Percentiles rank a stretch among this genome's conserved stretches.
These are phyloP conservation scores for Candida odintsovae DNA, from an alignment of 805 yeast genomes.

Conservation along the genomic window DNA sequence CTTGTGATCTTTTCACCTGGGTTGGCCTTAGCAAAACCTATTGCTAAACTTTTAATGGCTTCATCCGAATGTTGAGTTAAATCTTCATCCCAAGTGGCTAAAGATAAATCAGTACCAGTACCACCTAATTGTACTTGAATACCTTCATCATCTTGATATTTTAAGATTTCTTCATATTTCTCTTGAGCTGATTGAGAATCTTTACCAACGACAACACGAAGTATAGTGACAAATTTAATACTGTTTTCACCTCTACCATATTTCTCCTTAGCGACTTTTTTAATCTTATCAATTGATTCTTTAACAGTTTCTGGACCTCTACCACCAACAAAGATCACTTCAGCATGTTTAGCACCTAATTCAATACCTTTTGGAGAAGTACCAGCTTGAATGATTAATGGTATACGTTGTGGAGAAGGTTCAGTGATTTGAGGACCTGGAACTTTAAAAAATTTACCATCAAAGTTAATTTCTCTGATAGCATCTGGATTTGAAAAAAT, in stretches of 20 bases:
- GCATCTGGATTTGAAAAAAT: conserved; percentile 28
- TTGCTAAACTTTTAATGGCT: conserved; percentile 16
- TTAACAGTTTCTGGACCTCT: conserved; percentile 29
- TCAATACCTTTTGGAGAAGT: conserved; percentile 34
- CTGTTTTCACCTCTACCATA: conserved; percentile 31
- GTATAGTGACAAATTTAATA: conserved; percentile 33
- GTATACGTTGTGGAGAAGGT: conserved; percentile 39
- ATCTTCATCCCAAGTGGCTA: conserved; percentile 15
- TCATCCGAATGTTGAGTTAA: conserved; percentile 2
- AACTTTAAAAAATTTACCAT: conserved; percentile 34
- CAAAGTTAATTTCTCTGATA: conserved; percentile 33
- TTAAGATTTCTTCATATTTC: conserved; percentile 27
- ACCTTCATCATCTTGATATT: conserved; percentile 34
- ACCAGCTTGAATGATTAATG: conserved; percentile 40
- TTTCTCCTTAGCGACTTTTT: conserved; percentile 27
- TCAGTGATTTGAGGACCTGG: conserved; percentile 38
- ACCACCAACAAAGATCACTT: conserved; percentile 32
- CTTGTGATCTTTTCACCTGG: conserved; percentile 2
- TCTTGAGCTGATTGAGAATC: conserved; percentile 36
- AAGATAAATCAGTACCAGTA: conserved; percentile 32
- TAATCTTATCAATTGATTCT: conserved; percentile 27
- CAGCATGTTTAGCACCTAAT: conserved; percentile 39
- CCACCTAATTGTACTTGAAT: conserved; percentile 40
- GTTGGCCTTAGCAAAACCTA: conserved; percentile 6
- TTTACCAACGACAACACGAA: conserved; percentile 31